These are phyloP conservation scores for Pyrenula massariospora DNA, from an alignment of 495 filamentous ascomycete species.

Conservation along the genomic window DNA sequence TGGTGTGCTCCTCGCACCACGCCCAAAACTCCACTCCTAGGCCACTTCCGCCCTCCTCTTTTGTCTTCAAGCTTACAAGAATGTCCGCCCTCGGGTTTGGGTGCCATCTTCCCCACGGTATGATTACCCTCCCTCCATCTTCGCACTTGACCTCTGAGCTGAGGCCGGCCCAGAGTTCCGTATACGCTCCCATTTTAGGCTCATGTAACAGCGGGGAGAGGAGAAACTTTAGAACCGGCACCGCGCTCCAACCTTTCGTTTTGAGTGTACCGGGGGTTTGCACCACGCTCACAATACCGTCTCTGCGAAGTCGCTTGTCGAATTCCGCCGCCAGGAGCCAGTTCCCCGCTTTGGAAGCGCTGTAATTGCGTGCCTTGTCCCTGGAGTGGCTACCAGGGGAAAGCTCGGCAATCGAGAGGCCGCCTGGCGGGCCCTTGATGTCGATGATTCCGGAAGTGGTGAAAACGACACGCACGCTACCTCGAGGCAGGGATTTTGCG, in stretches of 20 bases:
- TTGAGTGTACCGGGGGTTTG: not conserved
- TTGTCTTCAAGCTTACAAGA: not conserved
- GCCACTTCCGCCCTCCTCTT: slow-evolving; percentile 1
- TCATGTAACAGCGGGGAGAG: slow-evolving; percentile 14
- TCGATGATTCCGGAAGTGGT: slow-evolving; percentile 15
- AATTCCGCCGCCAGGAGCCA: slow-evolving; percentile 25
- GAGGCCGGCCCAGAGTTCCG: slow-evolving; percentile 29
- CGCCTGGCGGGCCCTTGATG: not conserved
- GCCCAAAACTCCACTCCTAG: slow-evolving; percentile 4
- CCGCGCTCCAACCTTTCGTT: not conserved
- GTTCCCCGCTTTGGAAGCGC: slow-evolving; percentile 27
- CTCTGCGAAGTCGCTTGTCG: slow-evolving; percentile 14
- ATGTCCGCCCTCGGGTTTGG: not conserved
- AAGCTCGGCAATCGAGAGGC: not conserved
- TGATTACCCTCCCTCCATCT: slow-evolving; percentile 19
- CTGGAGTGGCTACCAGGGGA: not conserved
- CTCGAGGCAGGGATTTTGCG: slow-evolving; percentile 10
- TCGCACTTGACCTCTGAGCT: slow-evolving; percentile 20
- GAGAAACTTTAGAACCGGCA: slow-evolving; percentile 1
- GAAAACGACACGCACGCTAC: slow-evolving; percentile 28
- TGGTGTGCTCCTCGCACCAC: slow-evolving; percentile 6
- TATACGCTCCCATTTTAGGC: slow-evolving; percentile 29
- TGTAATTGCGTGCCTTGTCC: slow-evolving; percentile 22
- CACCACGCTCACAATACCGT: slow-evolving; percentile 18
- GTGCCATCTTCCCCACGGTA: slow-evolving; percentile 18